Evolutionary conservation across 257 asterid genomes (phyloP).

Genomic region (Solanum boliviense): DNA sequence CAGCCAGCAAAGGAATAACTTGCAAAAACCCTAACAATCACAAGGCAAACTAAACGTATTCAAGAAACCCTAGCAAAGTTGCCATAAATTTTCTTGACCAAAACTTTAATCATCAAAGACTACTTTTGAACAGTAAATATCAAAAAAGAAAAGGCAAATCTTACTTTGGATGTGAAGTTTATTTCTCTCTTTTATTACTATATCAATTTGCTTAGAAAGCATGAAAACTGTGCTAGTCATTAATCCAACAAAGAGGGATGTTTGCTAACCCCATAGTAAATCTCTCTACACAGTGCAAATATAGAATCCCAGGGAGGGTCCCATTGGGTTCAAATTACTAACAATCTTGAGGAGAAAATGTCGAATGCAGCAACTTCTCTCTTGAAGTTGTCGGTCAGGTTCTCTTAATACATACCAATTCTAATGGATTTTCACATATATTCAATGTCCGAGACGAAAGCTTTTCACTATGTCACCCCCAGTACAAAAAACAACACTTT

Average conservation of each 20-base stretch:
- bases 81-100: conserved; percentile 9
- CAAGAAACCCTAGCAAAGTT: conserved; percentile 22
- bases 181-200: neutral
- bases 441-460: neutral
- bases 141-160: neutral
- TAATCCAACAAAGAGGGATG: neutral
- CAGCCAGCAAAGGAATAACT: neutral
- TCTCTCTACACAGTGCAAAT: neutral
- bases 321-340: neutral
- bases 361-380: neutral
- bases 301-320: neutral
- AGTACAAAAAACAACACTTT: neutral
- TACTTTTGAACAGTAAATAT: neutral
- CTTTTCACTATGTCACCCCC: neutral
- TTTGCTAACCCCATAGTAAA: neutral
- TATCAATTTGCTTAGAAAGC: neutral
- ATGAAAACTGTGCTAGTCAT: neutral
- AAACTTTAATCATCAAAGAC: neutral
- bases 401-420: neutral
- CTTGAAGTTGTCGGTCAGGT: neutral
- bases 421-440: neutral
- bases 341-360: neutral
- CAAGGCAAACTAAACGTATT: neutral
- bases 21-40: neutral
- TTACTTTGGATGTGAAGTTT: conserved; percentile 61